Base-by-base conservation (phyloP, 257 asterid genomes). In the Buddleja alternifolia region DNA sequence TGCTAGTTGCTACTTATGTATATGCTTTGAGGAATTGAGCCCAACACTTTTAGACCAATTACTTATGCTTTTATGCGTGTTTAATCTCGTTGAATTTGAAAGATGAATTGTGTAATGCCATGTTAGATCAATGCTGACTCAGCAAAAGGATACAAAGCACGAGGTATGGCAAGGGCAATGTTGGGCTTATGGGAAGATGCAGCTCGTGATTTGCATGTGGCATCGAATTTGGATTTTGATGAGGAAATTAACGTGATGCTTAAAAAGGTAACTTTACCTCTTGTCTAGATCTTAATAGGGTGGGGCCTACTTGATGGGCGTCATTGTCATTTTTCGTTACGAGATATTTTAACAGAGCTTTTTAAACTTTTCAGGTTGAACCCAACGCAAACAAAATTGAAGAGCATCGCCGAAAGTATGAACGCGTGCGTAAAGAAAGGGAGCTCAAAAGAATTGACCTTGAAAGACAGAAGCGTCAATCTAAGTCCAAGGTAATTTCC, bases 181-280 rank as follows among this genome's bases (percentile, higher is more conserved):
- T 50, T 90, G 80, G 97, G 96, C 67, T 82, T 83, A 46, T 92
- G 97, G 97, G 86, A 86, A 84, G 93, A 83, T 77, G 93, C 96
- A 8, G 93, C 88, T 60, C 71, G 76, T 20, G 95, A 90, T 80
- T 87, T 93, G 83, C 89, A 60, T 34, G 63, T 80, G 70, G 96
- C 97, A 6, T 83, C 96, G 11, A 90, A 70, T 8, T 65, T 93
- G 74, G 97, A 86, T 75, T 81, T 70, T 40, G 97, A 90, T 51
- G 95, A 88, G 74, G 96, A 93, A 80, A 86, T 88, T 46, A 76
- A 73, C 11, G 62, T 40, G 69, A 44, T 71, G 64, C 84, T 88
- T 45, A 90, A 83, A 74, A 90, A 85, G 83, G 97, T 88, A 66
- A 64, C 45, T 63, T 72, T 34, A 55, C 11, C 1, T 70, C 41